Evolutionary conservation across 2,329 filamentous ascomycete species (phyloP).

Genomic region (Neurospora crassa): DNA sequence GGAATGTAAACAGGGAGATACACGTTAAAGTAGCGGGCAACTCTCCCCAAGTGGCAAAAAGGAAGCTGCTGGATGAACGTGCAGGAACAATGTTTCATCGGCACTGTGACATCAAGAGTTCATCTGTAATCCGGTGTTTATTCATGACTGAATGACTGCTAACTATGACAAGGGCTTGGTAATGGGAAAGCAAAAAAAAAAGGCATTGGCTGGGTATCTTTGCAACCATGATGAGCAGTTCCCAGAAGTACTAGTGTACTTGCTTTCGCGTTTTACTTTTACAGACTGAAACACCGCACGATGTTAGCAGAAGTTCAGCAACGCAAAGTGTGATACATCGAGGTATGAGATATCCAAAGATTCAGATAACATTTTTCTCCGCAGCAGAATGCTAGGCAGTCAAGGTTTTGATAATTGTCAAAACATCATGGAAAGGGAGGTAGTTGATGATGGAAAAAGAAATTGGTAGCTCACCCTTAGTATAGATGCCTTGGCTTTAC

Average conservation of each 20-base stretch:
- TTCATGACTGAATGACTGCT: not conserved
- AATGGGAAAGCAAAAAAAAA: not conserved
- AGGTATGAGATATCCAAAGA: not conserved
- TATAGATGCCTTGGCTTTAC: not conserved
- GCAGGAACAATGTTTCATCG: not conserved
- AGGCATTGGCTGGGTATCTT: not conserved
- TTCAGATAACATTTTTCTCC: slow-evolving; percentile 12
- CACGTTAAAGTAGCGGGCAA: not conserved
- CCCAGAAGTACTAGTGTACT: not conserved
- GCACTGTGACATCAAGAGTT: not conserved
- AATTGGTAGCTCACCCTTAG: slow-evolving; percentile 4
- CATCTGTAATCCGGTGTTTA: not conserved
- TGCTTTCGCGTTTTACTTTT: not conserved
- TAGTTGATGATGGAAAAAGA: not conserved
- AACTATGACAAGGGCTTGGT: not conserved
- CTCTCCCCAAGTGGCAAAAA: not conserved
- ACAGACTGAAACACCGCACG: not conserved
- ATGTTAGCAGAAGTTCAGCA: not conserved
- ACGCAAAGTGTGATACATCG: not conserved
- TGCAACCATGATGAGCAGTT: not conserved
- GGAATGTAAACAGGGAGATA: not conserved
- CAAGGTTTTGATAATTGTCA: slow-evolving; percentile 20
- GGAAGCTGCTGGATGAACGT: not conserved
- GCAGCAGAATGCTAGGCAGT: slow-evolving; percentile 17
- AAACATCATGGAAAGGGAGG: slow-evolving; percentile 13